These are phyloP conservation scores for Avena sativa DNA, from an alignment of 176 grass and related monocot genomes.

Conservation along the genomic window DNA sequence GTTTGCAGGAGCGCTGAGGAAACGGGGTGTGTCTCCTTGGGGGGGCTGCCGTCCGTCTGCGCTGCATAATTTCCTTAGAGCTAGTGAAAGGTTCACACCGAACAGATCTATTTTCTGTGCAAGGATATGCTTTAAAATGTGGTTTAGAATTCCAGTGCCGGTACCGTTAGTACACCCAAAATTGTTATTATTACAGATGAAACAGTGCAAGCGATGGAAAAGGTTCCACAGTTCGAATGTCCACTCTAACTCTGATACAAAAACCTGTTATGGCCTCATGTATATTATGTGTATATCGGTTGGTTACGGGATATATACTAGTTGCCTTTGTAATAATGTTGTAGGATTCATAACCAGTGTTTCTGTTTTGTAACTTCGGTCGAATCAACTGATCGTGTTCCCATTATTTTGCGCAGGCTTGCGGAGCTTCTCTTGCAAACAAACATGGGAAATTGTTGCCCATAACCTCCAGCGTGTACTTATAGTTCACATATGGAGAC, in stretches of 20 bases:
- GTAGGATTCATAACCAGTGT: background rate
- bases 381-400: conserved; percentile 1
- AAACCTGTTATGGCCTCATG: background rate
- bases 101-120: too few relatives aligned
- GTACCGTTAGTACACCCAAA: background rate
- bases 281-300: too few relatives aligned
- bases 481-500: conserved; percentile 55
- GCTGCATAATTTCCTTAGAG: too few relatives aligned
- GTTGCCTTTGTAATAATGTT: background rate
- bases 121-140: background rate
- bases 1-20: too few relatives aligned
- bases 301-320: background rate
- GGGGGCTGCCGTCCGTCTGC: too few relatives aligned
- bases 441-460: background rate
- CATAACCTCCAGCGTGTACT: conserved; percentile 32
- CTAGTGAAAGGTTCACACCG: background rate
- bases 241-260: background rate
- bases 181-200: background rate
- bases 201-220: too few relatives aligned
- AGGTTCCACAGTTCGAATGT: background rate
- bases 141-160: background rate
- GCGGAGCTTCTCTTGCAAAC: conserved; percentile 23
- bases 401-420: conserved; percentile 38
- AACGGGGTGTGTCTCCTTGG: too few relatives aligned
- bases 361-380: background rate